These are phyloP conservation scores for Mucor mucedo DNA, from an alignment of 371 early-diverging fungal genomes.

Conservation along the genomic window DNA sequence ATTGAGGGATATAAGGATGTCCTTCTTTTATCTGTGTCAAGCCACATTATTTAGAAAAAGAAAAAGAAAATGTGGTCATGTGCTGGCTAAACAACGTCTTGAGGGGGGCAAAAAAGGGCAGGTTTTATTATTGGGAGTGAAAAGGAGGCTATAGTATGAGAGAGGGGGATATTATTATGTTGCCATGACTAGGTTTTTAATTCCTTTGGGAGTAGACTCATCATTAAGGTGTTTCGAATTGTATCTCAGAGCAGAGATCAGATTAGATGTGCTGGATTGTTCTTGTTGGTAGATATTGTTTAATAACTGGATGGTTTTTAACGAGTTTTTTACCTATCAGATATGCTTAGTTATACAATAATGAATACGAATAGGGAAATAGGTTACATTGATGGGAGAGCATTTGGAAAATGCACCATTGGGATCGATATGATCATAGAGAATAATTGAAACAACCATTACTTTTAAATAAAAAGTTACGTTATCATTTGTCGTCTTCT, in stretches of 20 bases:
- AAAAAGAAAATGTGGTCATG: neutral
- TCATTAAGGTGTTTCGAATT: slow-evolving; percentile 85
- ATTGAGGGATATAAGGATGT: too few species aligned
- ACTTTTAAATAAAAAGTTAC: slow-evolving; percentile 74
- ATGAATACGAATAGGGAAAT: neutral
- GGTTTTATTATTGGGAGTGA: too few species aligned
- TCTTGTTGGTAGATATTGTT: slow-evolving; percentile 34
- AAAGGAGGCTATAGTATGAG: too few species aligned
- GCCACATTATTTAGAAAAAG: neutral
- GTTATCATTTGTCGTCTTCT: slow-evolving; percentile 20
- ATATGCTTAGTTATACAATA: neutral
- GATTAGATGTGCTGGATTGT: slow-evolving; percentile 59
- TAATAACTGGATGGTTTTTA: slow-evolving; percentile 74
- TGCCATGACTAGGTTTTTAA: slow-evolving; percentile 65
- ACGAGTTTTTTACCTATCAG: slow-evolving; percentile 64
- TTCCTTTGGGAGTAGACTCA: slow-evolving; percentile 77
- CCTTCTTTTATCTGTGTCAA: too few species aligned
- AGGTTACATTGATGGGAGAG: slow-evolving; percentile 78
- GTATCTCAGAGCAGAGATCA: slow-evolving; percentile 81
- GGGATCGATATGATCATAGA: slow-evolving; percentile 91
- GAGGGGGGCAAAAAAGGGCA: too few species aligned
- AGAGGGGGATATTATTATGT: slow-evolving; percentile 11
- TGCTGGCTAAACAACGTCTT: too few species aligned
- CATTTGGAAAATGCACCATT: slow-evolving; percentile 78
- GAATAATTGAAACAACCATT: slow-evolving; percentile 85